Percentiles rank a stretch among this genome's conserved stretches.
These are phyloP conservation scores for Teunomyces atbi DNA, from an alignment of 805 yeast genomes.

Conservation along the genomic window DNA sequence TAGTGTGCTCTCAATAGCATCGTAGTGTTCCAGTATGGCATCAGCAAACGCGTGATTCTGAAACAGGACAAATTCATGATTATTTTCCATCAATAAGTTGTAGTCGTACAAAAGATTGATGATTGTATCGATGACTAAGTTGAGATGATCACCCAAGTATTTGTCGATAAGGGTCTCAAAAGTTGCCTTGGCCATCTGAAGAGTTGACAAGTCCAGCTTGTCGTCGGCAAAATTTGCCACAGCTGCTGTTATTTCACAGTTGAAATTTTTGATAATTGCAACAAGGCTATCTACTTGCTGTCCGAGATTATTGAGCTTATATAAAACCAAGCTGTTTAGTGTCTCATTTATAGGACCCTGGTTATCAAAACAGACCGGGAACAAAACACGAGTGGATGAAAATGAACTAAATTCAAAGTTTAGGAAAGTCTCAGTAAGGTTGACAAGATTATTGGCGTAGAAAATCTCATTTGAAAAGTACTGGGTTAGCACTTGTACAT, in stretches of 20 bases:
- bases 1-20: constrained; percentile 6
- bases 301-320: constrained; percentile 7
- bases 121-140: constrained; percentile 10
- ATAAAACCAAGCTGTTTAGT: constrained; percentile 3
- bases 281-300: constrained; percentile 6
- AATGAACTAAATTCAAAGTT: constrained; percentile 9
- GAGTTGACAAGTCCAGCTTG: constrained; percentile 5
- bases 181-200: constrained; percentile 7
- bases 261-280: constrained; percentile 9
- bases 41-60: background rate
- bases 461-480: constrained; percentile 15
- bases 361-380: constrained; percentile 2
- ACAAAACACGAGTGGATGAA: constrained; percentile 3
- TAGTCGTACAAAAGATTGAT: constrained; percentile 13
- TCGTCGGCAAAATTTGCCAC: background rate
- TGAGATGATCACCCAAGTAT: constrained; percentile 11
- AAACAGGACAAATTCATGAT: constrained; percentile 3
- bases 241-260: constrained; percentile 1
- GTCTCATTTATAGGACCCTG: constrained; percentile 2
- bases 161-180: constrained; percentile 7
- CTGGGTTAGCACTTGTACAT: constrained; percentile 5
- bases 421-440: constrained; percentile 10
- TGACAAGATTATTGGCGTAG: constrained; percentile 12
- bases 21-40: background rate
- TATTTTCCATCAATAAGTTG: constrained; percentile 9